Conservation (phyloP, 2,329 filamentous ascomycete species). For the Neocucurbitaria cava region DNA sequence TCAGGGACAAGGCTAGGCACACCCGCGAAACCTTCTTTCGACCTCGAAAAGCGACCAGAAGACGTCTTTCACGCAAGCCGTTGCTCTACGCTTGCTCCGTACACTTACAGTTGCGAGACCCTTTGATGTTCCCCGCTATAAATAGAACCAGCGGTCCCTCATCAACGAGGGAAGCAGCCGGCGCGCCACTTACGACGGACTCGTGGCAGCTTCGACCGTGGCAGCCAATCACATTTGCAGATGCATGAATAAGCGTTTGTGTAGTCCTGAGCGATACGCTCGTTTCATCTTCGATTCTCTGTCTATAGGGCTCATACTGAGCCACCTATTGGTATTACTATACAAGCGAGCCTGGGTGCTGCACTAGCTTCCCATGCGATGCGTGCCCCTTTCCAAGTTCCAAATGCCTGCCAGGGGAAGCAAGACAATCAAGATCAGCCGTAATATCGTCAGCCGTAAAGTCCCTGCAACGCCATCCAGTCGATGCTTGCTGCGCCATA, state of each 20-base stretch:
- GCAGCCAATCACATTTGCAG: constrained; percentile 26
- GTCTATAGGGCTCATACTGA: constrained; percentile 22
- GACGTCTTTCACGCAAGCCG: constrained; percentile 18
- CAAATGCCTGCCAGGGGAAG: constrained; percentile 21
- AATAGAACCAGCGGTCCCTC: constrained; percentile 20
- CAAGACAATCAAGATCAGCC: constrained; percentile 17
- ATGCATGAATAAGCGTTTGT: constrained; percentile 19
- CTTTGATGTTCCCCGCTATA: constrained; percentile 21
- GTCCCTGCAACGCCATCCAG: constrained; percentile 35
- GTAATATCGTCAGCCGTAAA: constrained; percentile 36
- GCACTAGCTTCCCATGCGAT: constrained; percentile 41
- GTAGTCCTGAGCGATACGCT: constrained; percentile 33
- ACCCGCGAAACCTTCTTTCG: constrained; percentile 19
- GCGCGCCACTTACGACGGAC: constrained; percentile 17
- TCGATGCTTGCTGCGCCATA: constrained; percentile 30
- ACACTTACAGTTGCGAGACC: constrained; percentile 18
- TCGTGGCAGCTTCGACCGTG: constrained; percentile 1
- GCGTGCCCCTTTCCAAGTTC: constrained; percentile 21
- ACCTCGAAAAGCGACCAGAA: constrained; percentile 18
- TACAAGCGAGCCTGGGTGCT: constrained; percentile 41
- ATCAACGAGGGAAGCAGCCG: constrained; percentile 5
- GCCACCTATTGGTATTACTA: constrained; percentile 32
- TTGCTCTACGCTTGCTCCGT: constrained; percentile 18
- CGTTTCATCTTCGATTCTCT: constrained; percentile 30
- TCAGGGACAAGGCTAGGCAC: constrained; percentile 20